Percentiles rank a stretch among this genome's conserved stretches.
phyloP scores from a whole-genome alignment of 768 basidiomycete species.

The Kwoniella pini region DNA sequence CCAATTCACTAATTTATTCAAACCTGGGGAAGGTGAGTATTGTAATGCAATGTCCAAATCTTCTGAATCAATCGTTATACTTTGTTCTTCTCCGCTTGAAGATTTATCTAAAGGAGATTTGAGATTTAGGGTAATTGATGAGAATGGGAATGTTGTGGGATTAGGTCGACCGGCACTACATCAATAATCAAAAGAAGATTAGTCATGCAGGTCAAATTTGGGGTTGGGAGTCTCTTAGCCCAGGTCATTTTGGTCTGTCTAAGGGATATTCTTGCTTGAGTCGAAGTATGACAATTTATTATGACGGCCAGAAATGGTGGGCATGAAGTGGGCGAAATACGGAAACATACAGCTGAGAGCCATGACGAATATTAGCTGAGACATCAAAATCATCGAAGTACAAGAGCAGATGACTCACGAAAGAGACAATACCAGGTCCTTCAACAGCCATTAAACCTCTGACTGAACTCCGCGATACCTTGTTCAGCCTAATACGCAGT shows the following conservation, averaged over 20 bases:
- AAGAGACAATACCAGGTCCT: constrained; percentile 63
- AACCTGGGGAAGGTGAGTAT: constrained; percentile 69
- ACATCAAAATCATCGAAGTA: constrained; percentile 55
- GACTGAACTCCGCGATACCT: constrained; percentile 54
- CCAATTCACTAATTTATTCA: constrained; percentile 59
- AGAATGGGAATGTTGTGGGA: constrained; percentile 85
- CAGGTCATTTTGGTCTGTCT: too few relatives aligned
- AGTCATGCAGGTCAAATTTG: too few relatives aligned
- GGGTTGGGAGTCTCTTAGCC: too few relatives aligned
- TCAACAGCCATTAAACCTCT: constrained; percentile 76
- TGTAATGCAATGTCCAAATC: constrained; percentile 72
- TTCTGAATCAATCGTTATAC: constrained; percentile 62
- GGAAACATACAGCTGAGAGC: constrained; percentile 12
- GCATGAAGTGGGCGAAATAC: background rate
- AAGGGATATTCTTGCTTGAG: too few relatives aligned
- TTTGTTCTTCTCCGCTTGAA: constrained; percentile 59
- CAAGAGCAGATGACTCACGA: constrained; percentile 34
- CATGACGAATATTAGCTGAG: background rate
- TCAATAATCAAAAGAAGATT: too few relatives aligned
- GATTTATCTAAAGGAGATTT: constrained; percentile 46
- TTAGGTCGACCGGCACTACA: constrained; percentile 82
- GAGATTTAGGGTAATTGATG: constrained; percentile 64
- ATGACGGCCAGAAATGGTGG: too few relatives aligned
- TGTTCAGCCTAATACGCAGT: background rate
- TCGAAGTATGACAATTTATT: too few relatives aligned